phyloP scores from a whole-genome alignment of 164 flowering plant species.

The Aristolochia contorta region DNA sequence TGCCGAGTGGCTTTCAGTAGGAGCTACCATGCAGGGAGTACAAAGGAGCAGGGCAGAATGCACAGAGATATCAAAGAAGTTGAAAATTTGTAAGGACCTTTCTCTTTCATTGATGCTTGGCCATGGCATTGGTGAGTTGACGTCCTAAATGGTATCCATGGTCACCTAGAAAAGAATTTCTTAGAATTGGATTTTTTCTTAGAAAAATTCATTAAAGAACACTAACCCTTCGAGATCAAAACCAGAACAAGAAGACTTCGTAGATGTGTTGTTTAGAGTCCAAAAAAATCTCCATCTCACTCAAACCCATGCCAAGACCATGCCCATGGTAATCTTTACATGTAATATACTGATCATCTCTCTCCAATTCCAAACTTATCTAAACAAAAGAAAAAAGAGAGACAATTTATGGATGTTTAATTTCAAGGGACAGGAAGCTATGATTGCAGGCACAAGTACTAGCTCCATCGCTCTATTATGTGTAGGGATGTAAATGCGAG shows the following conservation, averaged over 20 bases:
- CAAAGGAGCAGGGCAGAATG: neutral
- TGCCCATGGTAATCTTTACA: neutral
- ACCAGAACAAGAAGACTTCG: neutral
- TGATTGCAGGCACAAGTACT: neutral
- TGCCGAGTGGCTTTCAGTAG: slow-evolving; percentile 1
- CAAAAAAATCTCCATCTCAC: neutral
- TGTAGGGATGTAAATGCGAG: too few relatives aligned
- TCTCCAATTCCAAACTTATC: neutral
- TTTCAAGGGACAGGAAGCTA: neutral
- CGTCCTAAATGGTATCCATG: neutral
- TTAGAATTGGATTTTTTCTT: neutral
- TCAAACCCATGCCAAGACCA: neutral
- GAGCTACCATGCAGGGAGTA: neutral
- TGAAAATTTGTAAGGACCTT: neutral
- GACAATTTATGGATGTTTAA: too few relatives aligned
- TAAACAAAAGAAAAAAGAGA: too few relatives aligned
- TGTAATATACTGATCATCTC: neutral
- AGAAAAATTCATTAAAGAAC: neutral
- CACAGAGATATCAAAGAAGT: neutral
- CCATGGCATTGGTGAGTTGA: neutral
- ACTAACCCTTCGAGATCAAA: neutral
- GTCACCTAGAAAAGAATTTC: neutral
- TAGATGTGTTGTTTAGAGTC: neutral
- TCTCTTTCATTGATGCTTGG: neutral
- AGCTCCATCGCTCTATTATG: neutral